Evolutionary conservation across 73 alveolate genomes (phyloP).

Genomic region (Tetrahymena thermophila): DNA sequence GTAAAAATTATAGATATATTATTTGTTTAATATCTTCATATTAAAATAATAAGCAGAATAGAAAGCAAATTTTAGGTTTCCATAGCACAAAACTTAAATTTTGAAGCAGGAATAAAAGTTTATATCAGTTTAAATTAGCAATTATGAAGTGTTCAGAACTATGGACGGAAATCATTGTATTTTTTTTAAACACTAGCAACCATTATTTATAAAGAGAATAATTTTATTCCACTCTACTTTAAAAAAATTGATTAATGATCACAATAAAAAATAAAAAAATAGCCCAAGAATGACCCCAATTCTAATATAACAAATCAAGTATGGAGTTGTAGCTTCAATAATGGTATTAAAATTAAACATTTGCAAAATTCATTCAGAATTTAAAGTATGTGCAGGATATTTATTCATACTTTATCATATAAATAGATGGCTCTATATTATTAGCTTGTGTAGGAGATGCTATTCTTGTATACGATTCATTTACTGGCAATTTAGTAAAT

Average conservation of each 20-base stretch:
- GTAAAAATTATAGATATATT: neutral
- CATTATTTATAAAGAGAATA: neutral
- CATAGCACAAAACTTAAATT: neutral
- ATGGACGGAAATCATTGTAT: neutral
- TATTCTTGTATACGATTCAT: slow-evolving; percentile 3
- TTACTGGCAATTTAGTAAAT: neutral
- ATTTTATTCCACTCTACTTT: neutral
- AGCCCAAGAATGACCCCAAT: neutral
- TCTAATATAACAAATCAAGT: neutral
- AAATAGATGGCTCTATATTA: slow-evolving; percentile 27
- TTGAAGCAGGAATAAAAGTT: neutral
- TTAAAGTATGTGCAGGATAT: neutral
- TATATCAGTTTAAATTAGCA: neutral
- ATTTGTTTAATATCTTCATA: neutral
- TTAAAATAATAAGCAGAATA: neutral
- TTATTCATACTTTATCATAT: neutral
- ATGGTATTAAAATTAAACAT: neutral
- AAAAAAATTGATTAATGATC: neutral
- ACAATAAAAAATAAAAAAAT: neutral
- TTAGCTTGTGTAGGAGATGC: slow-evolving; percentile 41
- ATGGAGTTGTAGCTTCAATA: neutral
- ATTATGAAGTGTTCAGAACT: neutral
- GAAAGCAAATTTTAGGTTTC: neutral
- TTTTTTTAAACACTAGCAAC: neutral
- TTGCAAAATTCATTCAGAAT: neutral